A percentile compares a stretch with the other conserved stretches of the same genome.
Evolutionary conservation across 768 basidiomycete genomes (phyloP).

Genomic region (Psilocybe subaeruginosa): DNA sequence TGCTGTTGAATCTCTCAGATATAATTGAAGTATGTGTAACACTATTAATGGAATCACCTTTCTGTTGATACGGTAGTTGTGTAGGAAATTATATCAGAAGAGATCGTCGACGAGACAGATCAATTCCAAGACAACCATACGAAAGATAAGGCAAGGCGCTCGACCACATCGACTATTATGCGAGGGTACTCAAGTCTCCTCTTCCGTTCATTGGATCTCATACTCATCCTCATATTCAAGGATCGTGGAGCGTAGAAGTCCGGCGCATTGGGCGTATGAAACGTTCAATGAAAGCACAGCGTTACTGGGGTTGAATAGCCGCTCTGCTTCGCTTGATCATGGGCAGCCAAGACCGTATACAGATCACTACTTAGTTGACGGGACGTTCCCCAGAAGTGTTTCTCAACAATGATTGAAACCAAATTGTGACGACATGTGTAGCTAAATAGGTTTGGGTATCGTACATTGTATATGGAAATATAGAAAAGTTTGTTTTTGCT

Average conservation of each 20-base stretch:
- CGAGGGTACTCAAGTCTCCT: constrained; percentile 50
- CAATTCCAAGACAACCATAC: constrained; percentile 85
- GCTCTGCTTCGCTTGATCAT: constrained; percentile 14
- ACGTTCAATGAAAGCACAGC: constrained; percentile 16
- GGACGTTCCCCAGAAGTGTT: constrained; percentile 10
- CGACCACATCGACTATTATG: constrained; percentile 81
- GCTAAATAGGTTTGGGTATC: no score
- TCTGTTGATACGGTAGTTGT: constrained; percentile 17
- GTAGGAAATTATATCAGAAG: constrained; percentile 92
- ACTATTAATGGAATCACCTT: background rate
- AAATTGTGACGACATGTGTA: no score
- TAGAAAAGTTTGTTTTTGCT: no score
- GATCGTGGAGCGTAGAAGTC: constrained; percentile 26
- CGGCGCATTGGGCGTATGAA: constrained; percentile 1
- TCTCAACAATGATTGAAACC: constrained; percentile 8
- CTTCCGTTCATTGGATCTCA: no score
- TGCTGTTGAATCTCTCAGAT: constrained; percentile 39
- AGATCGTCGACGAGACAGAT: constrained; percentile 96
- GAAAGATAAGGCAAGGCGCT: constrained; percentile 71
- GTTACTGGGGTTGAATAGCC: constrained; percentile 13
- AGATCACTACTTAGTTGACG: background rate
- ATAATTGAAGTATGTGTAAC: constrained; percentile 60
- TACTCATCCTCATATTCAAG: constrained; percentile 3
- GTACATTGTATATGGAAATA: no score
- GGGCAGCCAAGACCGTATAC: background rate